Evolutionary conservation across 176 grass and related monocot genomes (phyloP).

Genomic region (Cymbopogon citratus): DNA sequence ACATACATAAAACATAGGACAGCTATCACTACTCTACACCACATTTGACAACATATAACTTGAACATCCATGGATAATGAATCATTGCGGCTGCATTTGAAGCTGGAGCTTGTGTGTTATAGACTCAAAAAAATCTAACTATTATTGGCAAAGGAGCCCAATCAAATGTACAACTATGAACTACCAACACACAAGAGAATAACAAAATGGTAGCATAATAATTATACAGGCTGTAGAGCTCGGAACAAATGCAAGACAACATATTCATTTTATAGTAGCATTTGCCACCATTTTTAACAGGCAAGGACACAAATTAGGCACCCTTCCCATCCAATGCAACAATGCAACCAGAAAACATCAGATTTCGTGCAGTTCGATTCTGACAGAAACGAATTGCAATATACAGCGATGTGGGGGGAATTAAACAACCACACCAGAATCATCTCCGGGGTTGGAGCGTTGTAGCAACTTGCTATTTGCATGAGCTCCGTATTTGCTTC

Average conservation of each 20-base stretch:
- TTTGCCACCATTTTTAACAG: not conserved
- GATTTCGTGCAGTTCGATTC: not conserved
- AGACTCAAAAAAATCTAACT: not conserved
- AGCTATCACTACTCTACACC: not conserved
- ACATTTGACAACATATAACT: not conserved
- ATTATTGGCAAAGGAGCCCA: not conserved
- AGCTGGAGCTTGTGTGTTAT: not conserved
- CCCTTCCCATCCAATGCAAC: not conserved
- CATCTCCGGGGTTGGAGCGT: not conserved
- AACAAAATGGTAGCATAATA: not conserved
- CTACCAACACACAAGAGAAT: not conserved
- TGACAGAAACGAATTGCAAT: not conserved
- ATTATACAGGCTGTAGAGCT: not conserved
- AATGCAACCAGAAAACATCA: not conserved
- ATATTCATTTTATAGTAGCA: not conserved
- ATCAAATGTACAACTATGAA: not conserved
- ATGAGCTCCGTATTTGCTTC: not conserved
- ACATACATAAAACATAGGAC: not conserved
- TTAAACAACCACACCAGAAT: not conserved
- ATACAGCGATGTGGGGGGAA: not conserved
- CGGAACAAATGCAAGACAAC: not conserved
- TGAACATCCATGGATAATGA: not conserved
- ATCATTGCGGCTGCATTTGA: not conserved
- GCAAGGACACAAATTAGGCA: not conserved
- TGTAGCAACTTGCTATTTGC: not conserved